Percentiles rank a stretch among this genome's conserved stretches.
Conservation (phyloP, 2,329 filamentous ascomycete genomes). For the Ceratocystis destructans region DNA sequence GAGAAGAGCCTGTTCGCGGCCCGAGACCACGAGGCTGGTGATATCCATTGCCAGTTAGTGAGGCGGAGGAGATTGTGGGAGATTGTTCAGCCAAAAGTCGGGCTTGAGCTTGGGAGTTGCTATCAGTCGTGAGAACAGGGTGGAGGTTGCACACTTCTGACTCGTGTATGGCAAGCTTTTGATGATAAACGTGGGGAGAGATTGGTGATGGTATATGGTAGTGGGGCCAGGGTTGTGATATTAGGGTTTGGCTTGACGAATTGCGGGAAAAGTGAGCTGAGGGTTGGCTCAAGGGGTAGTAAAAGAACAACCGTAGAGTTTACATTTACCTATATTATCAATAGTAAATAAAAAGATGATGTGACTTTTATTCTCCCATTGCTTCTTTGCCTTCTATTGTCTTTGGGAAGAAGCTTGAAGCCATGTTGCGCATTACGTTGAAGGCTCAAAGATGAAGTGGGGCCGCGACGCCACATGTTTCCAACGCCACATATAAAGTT, state of each 20-base stretch:
- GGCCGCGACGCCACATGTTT: neutral
- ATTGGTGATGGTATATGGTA: neutral
- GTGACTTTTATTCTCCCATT: no score
- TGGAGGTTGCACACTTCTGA: no score
- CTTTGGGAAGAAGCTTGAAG: neutral
- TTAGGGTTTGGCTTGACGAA: neutral
- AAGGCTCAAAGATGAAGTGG: neutral
- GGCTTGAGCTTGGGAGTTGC: neutral
- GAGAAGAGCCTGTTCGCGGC: conserved; percentile 69
- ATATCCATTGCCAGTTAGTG: conserved; percentile 56
- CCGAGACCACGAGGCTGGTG: conserved; percentile 66
- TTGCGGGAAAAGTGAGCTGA: no score
- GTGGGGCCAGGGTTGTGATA: neutral
- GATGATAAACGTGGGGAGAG: no score
- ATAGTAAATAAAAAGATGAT: no score
- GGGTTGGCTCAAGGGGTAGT: no score
- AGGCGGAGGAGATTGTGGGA: neutral
- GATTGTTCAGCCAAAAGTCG: neutral
- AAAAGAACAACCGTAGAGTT: no score
- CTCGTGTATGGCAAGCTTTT: no score
- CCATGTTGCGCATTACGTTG: neutral
- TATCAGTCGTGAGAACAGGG: neutral
- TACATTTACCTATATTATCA: no score
- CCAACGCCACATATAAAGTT: neutral
- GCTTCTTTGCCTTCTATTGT: neutral